A percentile compares a stretch with the other conserved stretches of the same genome.
These are phyloP conservation scores for Vishniacozyma victoriae DNA, from an alignment of 768 basidiomycete genomes.

Conservation along the genomic window DNA sequence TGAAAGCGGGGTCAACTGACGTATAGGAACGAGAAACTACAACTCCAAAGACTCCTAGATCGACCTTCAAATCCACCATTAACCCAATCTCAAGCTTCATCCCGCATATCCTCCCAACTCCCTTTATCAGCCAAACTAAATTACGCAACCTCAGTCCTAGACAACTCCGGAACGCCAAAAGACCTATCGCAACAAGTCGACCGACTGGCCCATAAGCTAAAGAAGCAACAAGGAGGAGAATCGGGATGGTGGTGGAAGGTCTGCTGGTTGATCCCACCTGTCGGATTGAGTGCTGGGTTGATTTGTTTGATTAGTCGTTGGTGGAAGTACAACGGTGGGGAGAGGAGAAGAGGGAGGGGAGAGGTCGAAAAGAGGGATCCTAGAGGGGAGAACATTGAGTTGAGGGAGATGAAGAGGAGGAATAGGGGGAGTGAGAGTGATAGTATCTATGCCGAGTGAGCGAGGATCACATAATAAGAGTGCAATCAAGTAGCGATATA, in stretches of 20 bases:
- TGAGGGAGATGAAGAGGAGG: conserved; percentile 33
- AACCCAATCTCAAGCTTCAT: conserved; percentile 60
- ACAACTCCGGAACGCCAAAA: conserved; percentile 71
- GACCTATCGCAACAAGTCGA: conserved; percentile 62
- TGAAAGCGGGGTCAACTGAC: background rate
- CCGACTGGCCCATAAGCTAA: conserved; percentile 50
- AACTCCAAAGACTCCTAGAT: conserved; percentile 72
- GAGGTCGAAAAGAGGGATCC: conserved; percentile 19
- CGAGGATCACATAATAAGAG: too few relatives aligned
- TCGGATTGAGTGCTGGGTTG: conserved; percentile 47
- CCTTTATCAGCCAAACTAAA: conserved; percentile 69
- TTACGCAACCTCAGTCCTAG: conserved; percentile 81
- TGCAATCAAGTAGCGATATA: too few relatives aligned
- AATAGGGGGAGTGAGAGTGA: conserved; percentile 6
- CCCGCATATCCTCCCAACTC: conserved; percentile 73
- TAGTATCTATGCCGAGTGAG: background rate
- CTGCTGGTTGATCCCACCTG: conserved; percentile 54
- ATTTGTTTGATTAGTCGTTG: conserved; percentile 26
- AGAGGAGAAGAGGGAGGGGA: conserved; percentile 28
- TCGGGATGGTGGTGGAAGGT: conserved; percentile 49
- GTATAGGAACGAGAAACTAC: conserved; percentile 68
- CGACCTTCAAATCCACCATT: conserved; percentile 53
- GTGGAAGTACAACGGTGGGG: conserved; percentile 20
- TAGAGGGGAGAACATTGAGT: conserved; percentile 29
- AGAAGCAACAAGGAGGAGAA: conserved; percentile 29